Conservation (phyloP, 352 stramenopile genomes). For the Pythium pectinolyticum region DNA sequence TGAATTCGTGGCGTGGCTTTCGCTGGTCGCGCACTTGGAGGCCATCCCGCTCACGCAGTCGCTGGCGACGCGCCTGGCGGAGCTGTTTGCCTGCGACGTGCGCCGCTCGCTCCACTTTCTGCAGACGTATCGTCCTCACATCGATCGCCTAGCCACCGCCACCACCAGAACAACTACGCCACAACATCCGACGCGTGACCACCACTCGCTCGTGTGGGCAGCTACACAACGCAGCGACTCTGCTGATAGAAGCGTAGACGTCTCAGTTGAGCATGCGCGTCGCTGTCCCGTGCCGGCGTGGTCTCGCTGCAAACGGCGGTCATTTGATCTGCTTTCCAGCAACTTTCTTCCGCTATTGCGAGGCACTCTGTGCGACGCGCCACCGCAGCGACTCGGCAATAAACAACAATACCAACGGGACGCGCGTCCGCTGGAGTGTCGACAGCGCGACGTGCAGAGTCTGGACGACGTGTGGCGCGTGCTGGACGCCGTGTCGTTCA, state of each 20-base stretch:
- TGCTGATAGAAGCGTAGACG: conserved; percentile 9
- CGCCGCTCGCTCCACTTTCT: conserved; percentile 73
- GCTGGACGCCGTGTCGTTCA: conserved; percentile 38
- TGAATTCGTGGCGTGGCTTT: conserved; percentile 71
- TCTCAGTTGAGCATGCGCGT: background rate
- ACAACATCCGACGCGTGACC: too few relatives aligned
- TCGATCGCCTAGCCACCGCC: background rate
- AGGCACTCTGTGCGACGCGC: conserved; percentile 9
- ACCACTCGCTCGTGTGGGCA: conserved; percentile 8
- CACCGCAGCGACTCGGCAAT: background rate
- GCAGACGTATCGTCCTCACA: conserved; percentile 40
- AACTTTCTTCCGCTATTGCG: conserved; percentile 53
- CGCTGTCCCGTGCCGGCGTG: conserved; percentile 43
- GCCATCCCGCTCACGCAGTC: conserved; percentile 36
- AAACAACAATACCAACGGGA: background rate
- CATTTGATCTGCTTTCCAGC: conserved; percentile 61
- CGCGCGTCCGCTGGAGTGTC: conserved; percentile 26
- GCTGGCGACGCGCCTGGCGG: conserved; percentile 43
- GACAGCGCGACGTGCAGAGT: conserved; percentile 34
- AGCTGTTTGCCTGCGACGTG: conserved; percentile 67
- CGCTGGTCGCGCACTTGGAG: conserved; percentile 62
- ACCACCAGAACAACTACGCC: conserved; percentile 2
- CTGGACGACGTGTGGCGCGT: conserved; percentile 48
- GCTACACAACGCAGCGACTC: background rate
- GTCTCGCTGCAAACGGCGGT: conserved; percentile 41